Percentiles rank a stretch among this genome's conserved stretches.
Evolutionary conservation across 768 basidiomycete genomes (phyloP).

Genomic region (Floccularia luteovirens): DNA sequence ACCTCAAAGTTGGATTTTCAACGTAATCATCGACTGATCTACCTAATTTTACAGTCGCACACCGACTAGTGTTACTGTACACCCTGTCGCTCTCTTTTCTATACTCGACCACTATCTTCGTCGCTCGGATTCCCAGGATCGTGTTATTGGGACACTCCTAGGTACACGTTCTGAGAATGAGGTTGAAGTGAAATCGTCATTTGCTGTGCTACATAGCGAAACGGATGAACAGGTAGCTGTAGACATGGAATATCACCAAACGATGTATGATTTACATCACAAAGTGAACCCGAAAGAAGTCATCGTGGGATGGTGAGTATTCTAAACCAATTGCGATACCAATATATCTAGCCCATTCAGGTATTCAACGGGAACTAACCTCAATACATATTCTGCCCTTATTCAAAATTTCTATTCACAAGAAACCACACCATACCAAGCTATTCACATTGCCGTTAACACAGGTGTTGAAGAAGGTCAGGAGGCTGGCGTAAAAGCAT

Average conservation of each 20-base stretch:
- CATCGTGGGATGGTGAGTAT: constrained; percentile 88
- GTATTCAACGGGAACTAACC: constrained; percentile 87
- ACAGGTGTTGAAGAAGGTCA: constrained; percentile 64
- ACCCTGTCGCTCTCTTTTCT: constrained; percentile 89
- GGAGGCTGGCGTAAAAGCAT: constrained; percentile 77
- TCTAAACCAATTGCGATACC: constrained; percentile 2
- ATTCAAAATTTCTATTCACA: constrained; percentile 97
- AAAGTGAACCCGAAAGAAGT: constrained; percentile 81
- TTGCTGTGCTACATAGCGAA: constrained; percentile 90
- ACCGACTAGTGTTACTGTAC: constrained; percentile 71
- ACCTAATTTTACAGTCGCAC: constrained; percentile 41
- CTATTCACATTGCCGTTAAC: constrained; percentile 87
- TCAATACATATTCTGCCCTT: constrained; percentile 93
- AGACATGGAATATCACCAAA: constrained; percentile 93
- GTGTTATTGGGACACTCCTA: constrained; percentile 93
- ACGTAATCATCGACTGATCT: background rate
- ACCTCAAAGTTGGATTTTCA: constrained; percentile 9
- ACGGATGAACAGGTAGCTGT: constrained; percentile 90
- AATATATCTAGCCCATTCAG: constrained; percentile 25
- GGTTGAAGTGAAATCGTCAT: constrained; percentile 77
- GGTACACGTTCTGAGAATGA: constrained; percentile 66
- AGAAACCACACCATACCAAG: constrained; percentile 83
- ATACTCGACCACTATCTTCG: constrained; percentile 97
- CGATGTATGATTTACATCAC: constrained; percentile 87
- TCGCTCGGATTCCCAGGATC: constrained; percentile 69